phyloP scores from a whole-genome alignment of 2,329 filamentous ascomycete species.

The Harringtonia aguacate region DNA sequence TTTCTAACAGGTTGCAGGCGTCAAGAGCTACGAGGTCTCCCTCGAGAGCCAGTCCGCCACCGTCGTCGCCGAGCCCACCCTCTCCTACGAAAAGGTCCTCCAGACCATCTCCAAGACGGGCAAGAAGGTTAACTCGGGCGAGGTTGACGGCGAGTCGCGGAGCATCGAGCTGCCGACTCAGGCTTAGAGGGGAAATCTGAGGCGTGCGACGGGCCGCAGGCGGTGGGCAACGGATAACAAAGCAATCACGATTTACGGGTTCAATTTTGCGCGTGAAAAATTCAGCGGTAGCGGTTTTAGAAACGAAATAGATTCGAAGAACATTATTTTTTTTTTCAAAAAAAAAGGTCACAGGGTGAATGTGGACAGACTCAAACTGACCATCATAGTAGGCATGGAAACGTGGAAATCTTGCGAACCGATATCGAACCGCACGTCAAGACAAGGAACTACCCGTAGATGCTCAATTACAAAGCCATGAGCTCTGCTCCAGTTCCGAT shows the following conservation, averaged over 20 bases:
- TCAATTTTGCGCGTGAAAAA: too few relatives aligned
- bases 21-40: constrained; percentile 77
- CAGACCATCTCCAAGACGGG: constrained; percentile 90
- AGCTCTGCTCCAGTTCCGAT: too few relatives aligned
- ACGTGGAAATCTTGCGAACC: too few relatives aligned
- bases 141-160: constrained; percentile 54
- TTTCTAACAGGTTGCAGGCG: constrained; percentile 40
- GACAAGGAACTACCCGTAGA: too few relatives aligned
- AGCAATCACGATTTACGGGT: background rate
- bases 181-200: constrained; percentile 2
- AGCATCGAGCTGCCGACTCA: constrained; percentile 34
- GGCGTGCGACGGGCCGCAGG: background rate
- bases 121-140: constrained; percentile 74
- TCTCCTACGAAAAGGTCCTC: constrained; percentile 73
- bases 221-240: background rate
- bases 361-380: too few relatives aligned
- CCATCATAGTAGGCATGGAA: too few relatives aligned
- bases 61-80: constrained; percentile 56
- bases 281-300: too few relatives aligned
- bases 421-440: too few relatives aligned
- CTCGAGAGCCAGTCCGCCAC: constrained; percentile 78
- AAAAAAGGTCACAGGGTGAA: too few relatives aligned
- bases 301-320: too few relatives aligned
- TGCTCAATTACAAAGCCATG: too few relatives aligned
- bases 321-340: too few relatives aligned